These are phyloP conservation scores for Saprolegnia diclina DNA, from an alignment of 352 stramenopile species.

Conservation along the genomic window DNA sequence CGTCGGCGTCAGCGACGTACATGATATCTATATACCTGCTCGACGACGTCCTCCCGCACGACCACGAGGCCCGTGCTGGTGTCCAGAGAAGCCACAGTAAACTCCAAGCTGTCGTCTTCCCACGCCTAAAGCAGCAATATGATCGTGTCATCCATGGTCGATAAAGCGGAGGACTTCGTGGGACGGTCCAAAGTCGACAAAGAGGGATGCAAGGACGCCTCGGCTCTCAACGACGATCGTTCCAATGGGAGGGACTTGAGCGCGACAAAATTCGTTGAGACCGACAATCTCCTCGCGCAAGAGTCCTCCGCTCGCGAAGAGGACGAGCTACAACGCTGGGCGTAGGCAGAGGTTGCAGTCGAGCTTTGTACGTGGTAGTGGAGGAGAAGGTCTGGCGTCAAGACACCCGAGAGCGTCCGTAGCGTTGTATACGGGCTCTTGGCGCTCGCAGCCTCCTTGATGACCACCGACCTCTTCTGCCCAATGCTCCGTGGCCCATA, in stretches of 20 bases:
- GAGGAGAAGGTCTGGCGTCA: constrained; percentile 39
- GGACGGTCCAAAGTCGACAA: constrained; percentile 34
- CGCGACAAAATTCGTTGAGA: constrained; percentile 46
- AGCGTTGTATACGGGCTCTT: constrained; percentile 33
- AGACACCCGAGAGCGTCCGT: constrained; percentile 31
- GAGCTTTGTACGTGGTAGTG: constrained; percentile 46
- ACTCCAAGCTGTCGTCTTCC: constrained; percentile 29
- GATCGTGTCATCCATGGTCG: constrained; percentile 25
- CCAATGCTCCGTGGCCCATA: not conserved
- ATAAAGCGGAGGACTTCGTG: constrained; percentile 30
- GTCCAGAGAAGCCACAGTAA: constrained; percentile 7
- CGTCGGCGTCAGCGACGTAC: not conserved
- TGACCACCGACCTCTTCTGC: constrained; percentile 8
- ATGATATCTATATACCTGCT: not conserved
- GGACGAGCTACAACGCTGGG: constrained; percentile 32
- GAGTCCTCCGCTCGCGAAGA: constrained; percentile 36
- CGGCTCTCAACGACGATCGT: constrained; percentile 38
- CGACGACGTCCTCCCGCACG: constrained; percentile 10
- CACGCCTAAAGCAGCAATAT: constrained; percentile 18
- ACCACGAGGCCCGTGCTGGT: not conserved
- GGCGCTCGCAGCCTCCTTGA: constrained; percentile 9
- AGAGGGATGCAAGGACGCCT: constrained; percentile 37
- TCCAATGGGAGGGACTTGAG: constrained; percentile 36
- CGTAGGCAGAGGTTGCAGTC: not conserved
- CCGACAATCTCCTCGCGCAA: constrained; percentile 42